Conservation (phyloP, 2,329 filamentous ascomycete species). For the Ascochyta pisi region DNA sequence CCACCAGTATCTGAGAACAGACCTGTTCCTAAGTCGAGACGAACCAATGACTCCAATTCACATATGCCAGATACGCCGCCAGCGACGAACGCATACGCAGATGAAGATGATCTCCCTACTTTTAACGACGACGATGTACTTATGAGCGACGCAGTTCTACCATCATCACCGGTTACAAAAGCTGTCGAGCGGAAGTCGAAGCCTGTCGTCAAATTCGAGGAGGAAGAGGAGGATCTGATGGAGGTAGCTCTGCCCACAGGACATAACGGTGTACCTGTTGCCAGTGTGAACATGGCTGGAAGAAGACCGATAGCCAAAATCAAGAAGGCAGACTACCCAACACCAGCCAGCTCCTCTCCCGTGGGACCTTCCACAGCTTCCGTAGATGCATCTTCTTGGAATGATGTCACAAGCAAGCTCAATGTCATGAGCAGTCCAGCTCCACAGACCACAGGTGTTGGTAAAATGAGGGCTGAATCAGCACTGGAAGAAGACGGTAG, state of each 20-base stretch:
- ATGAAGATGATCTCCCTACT: conserved; percentile 64
- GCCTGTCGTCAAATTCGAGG: conserved; percentile 64
- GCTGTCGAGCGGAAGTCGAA: conserved; percentile 74
- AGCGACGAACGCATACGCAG: conserved; percentile 52
- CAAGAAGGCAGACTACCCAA: conserved; percentile 71
- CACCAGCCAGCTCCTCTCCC: conserved; percentile 80
- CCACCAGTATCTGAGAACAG: conserved; percentile 66
- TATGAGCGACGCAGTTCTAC: conserved; percentile 81
- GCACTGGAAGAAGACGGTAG: conserved; percentile 94
- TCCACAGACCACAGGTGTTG: conserved; percentile 68
- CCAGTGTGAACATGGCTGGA: conserved; percentile 84
- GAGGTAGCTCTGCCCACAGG: conserved; percentile 81
- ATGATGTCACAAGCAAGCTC: conserved; percentile 81
- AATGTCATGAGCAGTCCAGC: conserved; percentile 82
- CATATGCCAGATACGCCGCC: conserved; percentile 54
- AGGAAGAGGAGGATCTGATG: conserved; percentile 80
- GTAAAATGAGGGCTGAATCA: conserved; percentile 83
- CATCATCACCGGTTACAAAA: conserved; percentile 85
- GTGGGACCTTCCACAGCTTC: conserved; percentile 62
- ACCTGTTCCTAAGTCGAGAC: conserved; percentile 31
- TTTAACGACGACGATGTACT: conserved; percentile 69
- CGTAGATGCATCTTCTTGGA: conserved; percentile 84
- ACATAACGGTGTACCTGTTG: conserved; percentile 64
- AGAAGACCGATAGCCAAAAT: conserved; percentile 77
- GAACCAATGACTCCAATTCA: conserved; percentile 48